Evolutionary conservation across 139 green algal species (phyloP).

Genomic region (Penium margaritaceum): DNA sequence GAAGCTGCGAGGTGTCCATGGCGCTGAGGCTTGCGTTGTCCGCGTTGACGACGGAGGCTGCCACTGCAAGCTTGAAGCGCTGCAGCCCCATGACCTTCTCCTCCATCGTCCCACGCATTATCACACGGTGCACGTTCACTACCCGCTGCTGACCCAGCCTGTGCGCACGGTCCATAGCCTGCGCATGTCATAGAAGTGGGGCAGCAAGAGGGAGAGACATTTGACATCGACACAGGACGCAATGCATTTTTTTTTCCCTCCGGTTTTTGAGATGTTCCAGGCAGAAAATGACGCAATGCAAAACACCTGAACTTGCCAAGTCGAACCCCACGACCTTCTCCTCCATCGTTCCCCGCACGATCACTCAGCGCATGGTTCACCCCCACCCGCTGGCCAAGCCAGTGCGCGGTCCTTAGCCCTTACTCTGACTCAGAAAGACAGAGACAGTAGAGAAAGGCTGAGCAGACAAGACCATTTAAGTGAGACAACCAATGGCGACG

Average conservation of each 20-base stretch:
- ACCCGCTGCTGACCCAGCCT: constrained; percentile 83
- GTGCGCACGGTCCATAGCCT: constrained; percentile 88
- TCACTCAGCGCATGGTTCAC: constrained; percentile 83
- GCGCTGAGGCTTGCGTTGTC: constrained; percentile 61
- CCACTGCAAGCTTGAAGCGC: constrained; percentile 91
- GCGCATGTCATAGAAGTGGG: too few relatives aligned
- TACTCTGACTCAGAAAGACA: too few relatives aligned
- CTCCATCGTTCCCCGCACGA: constrained; percentile 58
- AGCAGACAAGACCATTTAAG: too few relatives aligned
- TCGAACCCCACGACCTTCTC: constrained; percentile 51
- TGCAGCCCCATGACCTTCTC: constrained; percentile 76
- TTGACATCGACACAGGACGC: neutral
- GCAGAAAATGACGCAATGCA: neutral
- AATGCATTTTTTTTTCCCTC: neutral
- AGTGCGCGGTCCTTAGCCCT: constrained; percentile 83
- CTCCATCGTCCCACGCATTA: constrained; percentile 63
- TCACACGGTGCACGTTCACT: constrained; percentile 88
- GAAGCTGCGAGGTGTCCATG: constrained; percentile 74
- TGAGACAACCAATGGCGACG: too few relatives aligned
- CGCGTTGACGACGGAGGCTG: constrained; percentile 69
- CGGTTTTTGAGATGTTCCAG: too few relatives aligned
- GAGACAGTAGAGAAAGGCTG: too few relatives aligned
- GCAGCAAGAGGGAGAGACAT: constrained; percentile 40
- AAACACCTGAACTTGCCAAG: neutral
- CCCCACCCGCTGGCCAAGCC: constrained; percentile 78